A percentile compares a stretch with the other conserved stretches of the same genome.
Conservation (phyloP, 2,329 filamentous ascomycete genomes). For the Phoma herbarum region DNA sequence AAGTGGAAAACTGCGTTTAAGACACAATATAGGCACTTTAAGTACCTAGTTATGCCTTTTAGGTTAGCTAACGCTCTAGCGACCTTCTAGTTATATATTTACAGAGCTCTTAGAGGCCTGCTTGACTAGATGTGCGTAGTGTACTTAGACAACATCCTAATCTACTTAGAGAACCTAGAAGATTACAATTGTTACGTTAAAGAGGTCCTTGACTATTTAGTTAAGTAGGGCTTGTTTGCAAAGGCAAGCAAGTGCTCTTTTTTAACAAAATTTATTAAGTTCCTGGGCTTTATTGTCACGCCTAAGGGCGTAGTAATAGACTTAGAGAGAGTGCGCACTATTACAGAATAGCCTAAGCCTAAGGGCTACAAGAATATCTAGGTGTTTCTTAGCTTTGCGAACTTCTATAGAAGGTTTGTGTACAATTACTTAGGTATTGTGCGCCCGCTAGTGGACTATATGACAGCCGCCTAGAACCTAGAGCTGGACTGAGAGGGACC, state of each 20-base stretch:
- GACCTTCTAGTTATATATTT: constrained; percentile 11
- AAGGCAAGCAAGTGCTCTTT: background rate
- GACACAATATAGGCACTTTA: constrained; percentile 15
- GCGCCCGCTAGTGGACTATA: constrained; percentile 4
- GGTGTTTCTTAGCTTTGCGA: constrained; percentile 2
- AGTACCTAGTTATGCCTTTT: constrained; percentile 47
- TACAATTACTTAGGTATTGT: constrained; percentile 6
- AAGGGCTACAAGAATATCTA: background rate
- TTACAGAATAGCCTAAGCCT: constrained; percentile 7
- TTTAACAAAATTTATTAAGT: no score
- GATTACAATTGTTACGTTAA: background rate
- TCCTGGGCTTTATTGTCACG: background rate
- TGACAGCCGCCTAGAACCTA: constrained; percentile 2
- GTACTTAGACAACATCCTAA: constrained; percentile 13
- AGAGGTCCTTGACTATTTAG: constrained; percentile 1
- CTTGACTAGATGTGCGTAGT: constrained; percentile 2
- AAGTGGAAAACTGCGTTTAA: constrained; percentile 47
- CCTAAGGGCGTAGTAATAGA: constrained; percentile 5
- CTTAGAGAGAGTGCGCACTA: background rate
- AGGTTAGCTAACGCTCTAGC: constrained; percentile 29
- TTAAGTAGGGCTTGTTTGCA: background rate
- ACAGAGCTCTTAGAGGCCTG: constrained; percentile 1
- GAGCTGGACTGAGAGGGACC: constrained; percentile 1
- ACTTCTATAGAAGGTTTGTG: constrained; percentile 5
- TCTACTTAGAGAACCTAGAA: constrained; percentile 6